phyloP scores from a whole-genome alignment of 2,329 filamentous ascomycete genomes.

The Cladosporium sp. region DNA sequence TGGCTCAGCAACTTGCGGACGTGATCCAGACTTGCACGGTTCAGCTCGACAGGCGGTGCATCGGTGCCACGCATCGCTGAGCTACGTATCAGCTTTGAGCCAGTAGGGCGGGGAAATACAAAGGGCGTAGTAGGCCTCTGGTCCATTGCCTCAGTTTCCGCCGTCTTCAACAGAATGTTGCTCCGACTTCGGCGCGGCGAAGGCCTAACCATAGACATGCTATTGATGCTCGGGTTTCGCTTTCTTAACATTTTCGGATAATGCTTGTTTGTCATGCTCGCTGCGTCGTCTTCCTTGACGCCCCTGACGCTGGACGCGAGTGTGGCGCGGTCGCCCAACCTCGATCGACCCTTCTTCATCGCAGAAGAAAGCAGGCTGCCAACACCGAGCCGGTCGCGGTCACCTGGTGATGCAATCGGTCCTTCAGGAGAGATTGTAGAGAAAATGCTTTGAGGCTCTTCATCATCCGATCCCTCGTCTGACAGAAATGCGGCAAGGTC shows the following conservation, averaged over 20 bases:
- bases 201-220: constrained; percentile 61
- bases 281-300: constrained; percentile 55
- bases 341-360: constrained; percentile 68
- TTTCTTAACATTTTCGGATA: constrained; percentile 60
- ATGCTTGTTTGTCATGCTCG: constrained; percentile 60
- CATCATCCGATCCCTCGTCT: constrained; percentile 80
- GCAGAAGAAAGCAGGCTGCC: constrained; percentile 62
- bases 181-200: constrained; percentile 62
- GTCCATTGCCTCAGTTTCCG: constrained; percentile 19
- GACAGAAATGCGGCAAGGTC: constrained; percentile 94
- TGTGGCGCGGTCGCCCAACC: constrained; percentile 65
- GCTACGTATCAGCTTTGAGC: constrained; percentile 55
- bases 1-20: constrained; percentile 80
- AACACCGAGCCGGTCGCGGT: constrained; percentile 68
- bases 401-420: constrained; percentile 42
- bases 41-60: constrained; percentile 73
- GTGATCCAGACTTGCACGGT: constrained; percentile 79
- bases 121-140: constrained; percentile 15
- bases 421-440: constrained; percentile 61
- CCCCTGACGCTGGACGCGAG: constrained; percentile 62
- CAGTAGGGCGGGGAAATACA: constrained; percentile 11
- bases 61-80: constrained; percentile 73
- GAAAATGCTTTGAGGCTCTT: constrained; percentile 83
- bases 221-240: constrained; percentile 79
- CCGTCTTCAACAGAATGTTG: constrained; percentile 45